Evolutionary conservation across 106 monocot species (phyloP), one percentile per base, ranked within the genome.

Genomic region (Alisma plantagoaquatica): DNA sequence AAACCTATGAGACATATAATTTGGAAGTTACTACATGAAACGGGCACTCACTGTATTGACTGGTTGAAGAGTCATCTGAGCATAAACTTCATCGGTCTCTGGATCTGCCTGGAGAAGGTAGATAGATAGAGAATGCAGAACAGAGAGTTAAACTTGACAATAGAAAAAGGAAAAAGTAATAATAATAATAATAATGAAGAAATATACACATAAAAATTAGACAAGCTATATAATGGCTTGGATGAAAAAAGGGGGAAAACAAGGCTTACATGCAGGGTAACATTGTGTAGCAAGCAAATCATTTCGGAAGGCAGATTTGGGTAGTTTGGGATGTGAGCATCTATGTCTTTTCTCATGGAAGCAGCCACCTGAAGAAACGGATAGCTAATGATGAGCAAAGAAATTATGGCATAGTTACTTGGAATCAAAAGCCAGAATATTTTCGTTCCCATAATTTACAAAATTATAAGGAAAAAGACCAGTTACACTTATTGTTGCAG

Each of bases 11-110:
- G n/a, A n/a, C n/a, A n/a, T n/a, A n/a, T n/a, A n/a, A n/a, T n/a
- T n/a, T n/a, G n/a, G n/a, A n/a, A n/a, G n/a, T n/a, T n/a, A n/a
- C n/a, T n/a, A n/a, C n/a, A n/a, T n/a, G 22, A 45, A 54, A 53
- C 35, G 35, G 35, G 14, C 6, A 53, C 88, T 70, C 43, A 90
- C 89, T 50, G 66, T 60, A 62, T 68, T 91, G 11, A 81, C 90
- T 43, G 89, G 89, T 59, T 84, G 89, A 19, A 90, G 80, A 57
- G 89, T 90, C 89, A 83, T 80, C 57, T 80, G 89, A 15, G 89
- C 89, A 71, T 90, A 83, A 4, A 90, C 83, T 60, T 90, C 89
- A 71, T 90, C 90, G 49, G 90, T 91, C 56, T 91, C 84, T 28
- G 75, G 53, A 74, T 91, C 90, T 12, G 84, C 90, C 90, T 91